Base-by-base conservation (phyloP, 192 early-diverging fungal species). In the Coemansia sp. region DNA sequence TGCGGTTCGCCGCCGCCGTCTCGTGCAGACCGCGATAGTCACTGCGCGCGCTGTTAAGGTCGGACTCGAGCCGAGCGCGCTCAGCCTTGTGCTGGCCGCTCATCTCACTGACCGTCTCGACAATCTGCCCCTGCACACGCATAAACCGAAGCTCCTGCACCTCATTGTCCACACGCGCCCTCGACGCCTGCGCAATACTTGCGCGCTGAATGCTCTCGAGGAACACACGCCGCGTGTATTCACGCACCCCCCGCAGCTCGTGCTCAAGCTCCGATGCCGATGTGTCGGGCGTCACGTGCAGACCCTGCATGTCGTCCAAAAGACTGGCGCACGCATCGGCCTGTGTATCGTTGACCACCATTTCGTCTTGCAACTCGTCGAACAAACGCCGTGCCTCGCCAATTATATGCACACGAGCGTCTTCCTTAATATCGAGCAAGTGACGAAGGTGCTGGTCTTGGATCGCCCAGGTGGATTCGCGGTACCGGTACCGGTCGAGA, bases 321-420 rank as follows among this genome's bases (percentile, higher is more conserved):
- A 72, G 59, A 55, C 55, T 66, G 18, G 59, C 62, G 8, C 65
- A 69, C 0, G 54, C 56, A 16, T 72, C 75, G 52, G 68, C 56
- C 20, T 62, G 61, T 27, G 66, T 64, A 37, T 57, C 60, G 5
- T 54, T 55, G 3, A 58, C 59, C 1, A 32, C 65, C 3, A 59
- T 61, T 32, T 66, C 64, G 22, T 74, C 71, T 58, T 71, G 68
- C 64, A 80, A 54, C 64, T 80, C 77, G 49, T 49, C 24, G 43
- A 70, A 80, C 20, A 80, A 57, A 10, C 13, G 32, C 1, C 71
- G 71, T 1, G 77, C 77, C 52, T 80, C 71, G 22, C 59, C 57
- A 20, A 80, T 72, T 65, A 80, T 74, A n/a, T 80, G 71, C 55
- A 37, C 23, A 5, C 77, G 77, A 12, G 77, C 77, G 7, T 66